These are phyloP conservation scores for Venturia asperata DNA, from an alignment of 2,329 filamentous ascomycete species.

Conservation along the genomic window DNA sequence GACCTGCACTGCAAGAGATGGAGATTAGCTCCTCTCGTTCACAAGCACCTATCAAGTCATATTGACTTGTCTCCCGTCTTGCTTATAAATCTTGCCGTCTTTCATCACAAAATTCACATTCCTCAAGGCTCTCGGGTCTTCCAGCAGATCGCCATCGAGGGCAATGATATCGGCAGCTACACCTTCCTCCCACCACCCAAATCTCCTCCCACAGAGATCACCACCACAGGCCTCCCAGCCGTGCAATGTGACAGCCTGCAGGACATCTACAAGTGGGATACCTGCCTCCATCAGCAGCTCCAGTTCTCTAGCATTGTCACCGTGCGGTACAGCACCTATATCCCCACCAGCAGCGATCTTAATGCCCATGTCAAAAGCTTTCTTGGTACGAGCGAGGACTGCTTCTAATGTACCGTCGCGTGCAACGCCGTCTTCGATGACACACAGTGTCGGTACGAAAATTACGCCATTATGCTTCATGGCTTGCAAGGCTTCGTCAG, in stretches of 20 bases:
- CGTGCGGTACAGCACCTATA: constrained; percentile 42
- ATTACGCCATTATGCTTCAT: constrained; percentile 43
- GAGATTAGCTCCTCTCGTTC: too few relatives aligned
- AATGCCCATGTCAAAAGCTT: constrained; percentile 25
- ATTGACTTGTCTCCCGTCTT: constrained; percentile 22
- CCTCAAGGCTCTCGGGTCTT: constrained; percentile 38
- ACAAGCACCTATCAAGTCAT: neutral
- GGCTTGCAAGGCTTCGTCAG: constrained; percentile 35
- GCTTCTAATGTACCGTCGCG: constrained; percentile 24
- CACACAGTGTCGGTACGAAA: constrained; percentile 48
- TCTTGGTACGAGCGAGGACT: constrained; percentile 37
- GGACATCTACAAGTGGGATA: constrained; percentile 43
- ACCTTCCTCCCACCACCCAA: constrained; percentile 47
- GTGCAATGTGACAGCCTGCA: constrained; percentile 45
- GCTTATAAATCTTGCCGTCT: constrained; percentile 47
- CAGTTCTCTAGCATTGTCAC: constrained; percentile 46
- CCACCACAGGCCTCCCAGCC: constrained; percentile 52
- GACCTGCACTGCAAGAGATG: too few relatives aligned
- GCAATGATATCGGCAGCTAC: constrained; percentile 48
- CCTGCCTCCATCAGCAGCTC: constrained; percentile 49
- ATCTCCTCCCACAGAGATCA: constrained; percentile 44
- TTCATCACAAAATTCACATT: constrained; percentile 52
- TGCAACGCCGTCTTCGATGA: constrained; percentile 33
- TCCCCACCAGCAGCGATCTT: constrained; percentile 21
- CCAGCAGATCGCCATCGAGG: constrained; percentile 39